These are phyloP conservation scores for Neurospora sp. DNA, from an alignment of 2,329 filamentous ascomycete species.

Conservation along the genomic window DNA sequence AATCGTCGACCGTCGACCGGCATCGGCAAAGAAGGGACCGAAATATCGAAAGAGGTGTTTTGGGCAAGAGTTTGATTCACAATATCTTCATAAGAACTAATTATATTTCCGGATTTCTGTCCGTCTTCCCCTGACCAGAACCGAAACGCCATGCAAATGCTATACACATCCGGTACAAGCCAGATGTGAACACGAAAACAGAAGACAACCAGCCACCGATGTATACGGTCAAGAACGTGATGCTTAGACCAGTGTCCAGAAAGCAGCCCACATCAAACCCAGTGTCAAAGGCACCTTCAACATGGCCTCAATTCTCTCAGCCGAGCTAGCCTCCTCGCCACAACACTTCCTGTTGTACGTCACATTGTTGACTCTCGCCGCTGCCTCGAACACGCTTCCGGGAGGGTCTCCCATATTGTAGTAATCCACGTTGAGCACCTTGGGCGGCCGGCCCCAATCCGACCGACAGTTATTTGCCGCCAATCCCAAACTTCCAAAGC, in stretches of 20 bases:
- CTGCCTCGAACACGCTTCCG: conserved; percentile 70
- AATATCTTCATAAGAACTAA: neutral
- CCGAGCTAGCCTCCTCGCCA: conserved; percentile 35
- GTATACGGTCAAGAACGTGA: neutral
- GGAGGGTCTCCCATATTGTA: conserved; percentile 59
- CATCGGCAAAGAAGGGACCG: neutral
- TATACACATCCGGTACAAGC: neutral
- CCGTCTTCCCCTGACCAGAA: neutral
- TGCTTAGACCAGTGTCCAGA: conserved; percentile 11
- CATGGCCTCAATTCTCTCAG: conserved; percentile 36
- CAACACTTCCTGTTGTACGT: conserved; percentile 53
- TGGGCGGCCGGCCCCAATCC: conserved; percentile 60
- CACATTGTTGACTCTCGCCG: conserved; percentile 61
- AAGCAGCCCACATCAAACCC: conserved; percentile 5
- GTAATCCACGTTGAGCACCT: conserved; percentile 74
- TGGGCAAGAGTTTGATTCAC: neutral
- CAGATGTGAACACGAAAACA: neutral
- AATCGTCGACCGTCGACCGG: neutral
- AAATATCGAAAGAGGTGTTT: neutral
- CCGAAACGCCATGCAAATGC: conserved; percentile 13
- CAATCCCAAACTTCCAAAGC: conserved; percentile 55
- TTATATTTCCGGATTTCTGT: neutral
- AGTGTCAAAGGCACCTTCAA: conserved; percentile 4
- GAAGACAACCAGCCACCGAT: neutral
- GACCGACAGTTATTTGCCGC: conserved; percentile 51